These are phyloP conservation scores for Betula pendula DNA, from an alignment of 306 rosid genomes.

Conservation along the genomic window DNA sequence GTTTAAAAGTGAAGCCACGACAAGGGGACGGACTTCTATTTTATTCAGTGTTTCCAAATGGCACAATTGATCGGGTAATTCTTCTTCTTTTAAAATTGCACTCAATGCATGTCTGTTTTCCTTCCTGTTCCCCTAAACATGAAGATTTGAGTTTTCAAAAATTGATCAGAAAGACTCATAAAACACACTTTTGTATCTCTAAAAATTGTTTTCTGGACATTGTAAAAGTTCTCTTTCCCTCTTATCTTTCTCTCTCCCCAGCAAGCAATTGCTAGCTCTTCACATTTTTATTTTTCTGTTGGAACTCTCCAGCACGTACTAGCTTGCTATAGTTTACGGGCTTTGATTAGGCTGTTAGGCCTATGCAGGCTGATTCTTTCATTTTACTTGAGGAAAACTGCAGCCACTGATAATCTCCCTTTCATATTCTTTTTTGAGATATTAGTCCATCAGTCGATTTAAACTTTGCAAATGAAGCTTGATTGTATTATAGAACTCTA, in stretches of 20 bases:
- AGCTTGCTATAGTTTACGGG: no score
- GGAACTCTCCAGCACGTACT: not conserved
- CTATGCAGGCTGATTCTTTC: no score
- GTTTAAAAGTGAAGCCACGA: constrained; percentile 65
- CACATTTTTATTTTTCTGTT: not conserved
- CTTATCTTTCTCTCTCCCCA: not conserved
- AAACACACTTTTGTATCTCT: not conserved
- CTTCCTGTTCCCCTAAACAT: not conserved
- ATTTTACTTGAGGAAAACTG: no score
- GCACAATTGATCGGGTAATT: constrained; percentile 55
- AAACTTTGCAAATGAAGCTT: no score
- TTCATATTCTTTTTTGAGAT: no score
- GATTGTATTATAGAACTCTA: no score
- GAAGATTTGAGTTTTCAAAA: not conserved
- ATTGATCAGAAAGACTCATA: not conserved
- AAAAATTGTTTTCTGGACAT: not conserved
- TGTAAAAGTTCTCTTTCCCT: not conserved
- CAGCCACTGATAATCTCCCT: no score
- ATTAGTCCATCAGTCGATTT: no score
- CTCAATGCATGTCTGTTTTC: not conserved
- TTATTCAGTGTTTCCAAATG: constrained; percentile 58
- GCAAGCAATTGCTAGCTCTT: not conserved
- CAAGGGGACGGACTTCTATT: constrained; percentile 68
- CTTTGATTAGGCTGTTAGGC: no score
- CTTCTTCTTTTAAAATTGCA: not conserved